phyloP scores from a whole-genome alignment of 306 rosid species.

The Dryas alaskensis region DNA sequence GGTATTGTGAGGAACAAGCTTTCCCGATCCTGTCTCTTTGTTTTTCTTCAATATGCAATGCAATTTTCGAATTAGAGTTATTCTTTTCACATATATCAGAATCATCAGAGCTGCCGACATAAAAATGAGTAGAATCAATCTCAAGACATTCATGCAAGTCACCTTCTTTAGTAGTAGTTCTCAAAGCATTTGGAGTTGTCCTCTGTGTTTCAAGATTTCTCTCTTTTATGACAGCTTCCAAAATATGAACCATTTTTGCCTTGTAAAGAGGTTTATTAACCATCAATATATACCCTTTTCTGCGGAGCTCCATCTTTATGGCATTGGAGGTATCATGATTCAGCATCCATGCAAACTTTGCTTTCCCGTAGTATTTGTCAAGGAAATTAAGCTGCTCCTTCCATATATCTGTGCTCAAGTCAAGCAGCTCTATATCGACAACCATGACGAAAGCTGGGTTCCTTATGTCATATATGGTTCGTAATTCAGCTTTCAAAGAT shows the following conservation, averaged over 20 bases:
- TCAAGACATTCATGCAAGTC: slow-evolving; percentile 75
- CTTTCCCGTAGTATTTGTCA: slow-evolving; percentile 67
- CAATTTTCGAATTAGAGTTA: slow-evolving; percentile 33
- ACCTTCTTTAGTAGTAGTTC: slow-evolving; percentile 47
- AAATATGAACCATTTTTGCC: slow-evolving; percentile 76
- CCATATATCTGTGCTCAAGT: slow-evolving; percentile 98
- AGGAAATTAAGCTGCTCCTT: slow-evolving; percentile 90
- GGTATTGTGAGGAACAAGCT: slow-evolving; percentile 39
- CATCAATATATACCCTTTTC: slow-evolving; percentile 71
- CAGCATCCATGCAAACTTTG: slow-evolving; percentile 87
- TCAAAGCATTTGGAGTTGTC: slow-evolving; percentile 39
- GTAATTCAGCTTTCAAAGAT: slow-evolving; percentile 51
- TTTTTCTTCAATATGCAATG: slow-evolving; percentile 37
- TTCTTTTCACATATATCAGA: slow-evolving; percentile 59
- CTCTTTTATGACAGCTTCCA: slow-evolving; percentile 72
- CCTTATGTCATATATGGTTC: slow-evolving; percentile 56
- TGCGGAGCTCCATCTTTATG: slow-evolving; percentile 80
- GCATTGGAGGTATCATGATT: slow-evolving; percentile 85
- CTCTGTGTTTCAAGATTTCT: slow-evolving; percentile 60
- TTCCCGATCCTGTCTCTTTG: slow-evolving; percentile 32
- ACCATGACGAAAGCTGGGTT: slow-evolving; percentile 63
- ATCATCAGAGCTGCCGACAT: slow-evolving; percentile 72
- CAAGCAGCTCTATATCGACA: slow-evolving; percentile 82
- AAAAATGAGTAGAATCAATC: slow-evolving; percentile 81
- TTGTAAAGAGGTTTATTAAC: slow-evolving; percentile 81